Evolutionary conservation across 768 basidiomycete species (phyloP).

Genomic region (Sistotremastrum niveocremeum): DNA sequence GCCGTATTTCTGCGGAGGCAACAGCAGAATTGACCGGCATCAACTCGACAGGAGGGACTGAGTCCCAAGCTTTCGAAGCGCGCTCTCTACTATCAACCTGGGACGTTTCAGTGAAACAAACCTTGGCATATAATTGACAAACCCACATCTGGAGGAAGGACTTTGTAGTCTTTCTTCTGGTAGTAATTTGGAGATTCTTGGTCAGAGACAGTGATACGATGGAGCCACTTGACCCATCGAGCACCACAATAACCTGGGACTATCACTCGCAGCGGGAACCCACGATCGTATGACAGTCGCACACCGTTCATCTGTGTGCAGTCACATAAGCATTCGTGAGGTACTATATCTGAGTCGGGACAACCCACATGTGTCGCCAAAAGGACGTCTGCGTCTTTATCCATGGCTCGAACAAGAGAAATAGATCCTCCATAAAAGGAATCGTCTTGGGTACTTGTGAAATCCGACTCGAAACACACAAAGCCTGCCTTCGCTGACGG

Average conservation of each 20-base stretch:
- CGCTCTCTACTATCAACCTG: conserved; percentile 11
- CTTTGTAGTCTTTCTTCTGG: conserved; percentile 59
- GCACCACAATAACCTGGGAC: conserved; percentile 57
- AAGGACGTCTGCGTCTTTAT: conserved; percentile 34
- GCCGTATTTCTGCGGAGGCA: conserved; percentile 12
- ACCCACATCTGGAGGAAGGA: conserved; percentile 36
- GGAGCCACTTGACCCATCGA: conserved; percentile 68
- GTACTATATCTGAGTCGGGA: neutral
- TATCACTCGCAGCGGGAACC: conserved; percentile 52
- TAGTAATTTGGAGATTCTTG: conserved; percentile 56
- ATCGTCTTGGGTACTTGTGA: conserved; percentile 49
- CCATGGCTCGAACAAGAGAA: conserved; percentile 35
- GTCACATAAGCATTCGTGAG: neutral
- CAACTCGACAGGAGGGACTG: conserved; percentile 43
- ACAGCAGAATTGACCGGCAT: conserved; percentile 53
- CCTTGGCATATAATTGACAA: neutral
- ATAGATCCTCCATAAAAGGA: conserved; percentile 52
- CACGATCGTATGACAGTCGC: conserved; percentile 43
- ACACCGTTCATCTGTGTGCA: conserved; percentile 49
- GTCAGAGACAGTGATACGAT: conserved; percentile 38
- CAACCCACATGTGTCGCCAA: conserved; percentile 44
- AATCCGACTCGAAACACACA: conserved; percentile 46
- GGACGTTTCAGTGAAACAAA: neutral
- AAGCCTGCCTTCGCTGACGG: conserved; percentile 21
- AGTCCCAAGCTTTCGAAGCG: conserved; percentile 28